Evolutionary conservation across 768 basidiomycete species (phyloP).

Genomic region (Lyophyllum atratum): DNA sequence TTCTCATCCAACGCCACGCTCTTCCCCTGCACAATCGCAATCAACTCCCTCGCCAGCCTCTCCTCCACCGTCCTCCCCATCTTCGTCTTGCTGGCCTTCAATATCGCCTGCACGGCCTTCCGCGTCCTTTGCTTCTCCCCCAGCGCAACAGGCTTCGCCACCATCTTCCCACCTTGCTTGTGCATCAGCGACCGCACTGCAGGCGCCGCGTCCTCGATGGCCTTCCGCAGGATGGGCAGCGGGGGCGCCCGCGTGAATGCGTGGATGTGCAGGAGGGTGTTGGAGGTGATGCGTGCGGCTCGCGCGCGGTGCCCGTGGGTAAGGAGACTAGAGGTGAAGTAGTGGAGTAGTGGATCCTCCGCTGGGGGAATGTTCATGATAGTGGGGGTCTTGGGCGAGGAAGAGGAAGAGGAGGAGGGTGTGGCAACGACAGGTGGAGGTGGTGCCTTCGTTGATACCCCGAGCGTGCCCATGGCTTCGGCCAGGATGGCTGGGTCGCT

Average conservation of each 20-base stretch:
- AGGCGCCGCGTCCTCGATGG: constrained; percentile 69
- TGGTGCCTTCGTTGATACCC: constrained; percentile 3
- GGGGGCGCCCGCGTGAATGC: constrained; percentile 77
- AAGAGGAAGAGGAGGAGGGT: not conserved
- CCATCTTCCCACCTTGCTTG: constrained; percentile 64
- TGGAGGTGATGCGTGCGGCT: constrained; percentile 55
- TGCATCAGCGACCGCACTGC: constrained; percentile 62
- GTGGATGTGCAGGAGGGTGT: constrained; percentile 73
- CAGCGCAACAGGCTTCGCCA: constrained; percentile 68
- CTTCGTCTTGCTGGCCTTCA: constrained; percentile 59
- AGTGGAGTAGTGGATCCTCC: constrained; percentile 72
- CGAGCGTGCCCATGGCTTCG: constrained; percentile 20
- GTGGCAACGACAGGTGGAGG: constrained; percentile 2
- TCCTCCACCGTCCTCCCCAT: constrained; percentile 62
- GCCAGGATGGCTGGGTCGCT: constrained; percentile 19
- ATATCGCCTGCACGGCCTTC: constrained; percentile 70
- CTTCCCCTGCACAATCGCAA: constrained; percentile 68
- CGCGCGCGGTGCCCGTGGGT: constrained; percentile 63
- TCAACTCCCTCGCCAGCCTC: constrained; percentile 77
- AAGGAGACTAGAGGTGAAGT: constrained; percentile 65
- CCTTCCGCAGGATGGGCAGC: constrained; percentile 75
- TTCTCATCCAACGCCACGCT: constrained; percentile 60
- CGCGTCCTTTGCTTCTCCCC: constrained; percentile 79
- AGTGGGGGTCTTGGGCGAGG: constrained; percentile 1
- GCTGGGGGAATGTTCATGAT: constrained; percentile 68